Conservation (phyloP, 192 early-diverging fungal genomes). For the Umbelopsis sp. region DNA sequence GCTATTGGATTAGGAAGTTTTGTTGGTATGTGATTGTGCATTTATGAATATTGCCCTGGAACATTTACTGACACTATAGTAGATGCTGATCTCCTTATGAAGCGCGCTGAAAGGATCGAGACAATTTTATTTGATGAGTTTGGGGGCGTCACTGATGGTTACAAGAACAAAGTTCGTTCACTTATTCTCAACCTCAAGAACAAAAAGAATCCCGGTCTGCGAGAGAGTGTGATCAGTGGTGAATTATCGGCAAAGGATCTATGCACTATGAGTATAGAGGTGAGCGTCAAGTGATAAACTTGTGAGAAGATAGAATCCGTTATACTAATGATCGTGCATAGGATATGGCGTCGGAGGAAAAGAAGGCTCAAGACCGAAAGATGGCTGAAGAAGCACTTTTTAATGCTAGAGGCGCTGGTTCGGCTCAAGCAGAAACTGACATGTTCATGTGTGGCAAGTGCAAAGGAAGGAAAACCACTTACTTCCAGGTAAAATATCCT, state of each 20-base stretch:
- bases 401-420: slow-evolving; percentile 75
- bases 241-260: slow-evolving; percentile 65
- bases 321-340: slow-evolving; percentile 30
- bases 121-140: slow-evolving; percentile 59
- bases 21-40: slow-evolving; percentile 45
- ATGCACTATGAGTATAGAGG: slow-evolving; percentile 74
- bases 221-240: slow-evolving; percentile 68
- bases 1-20: slow-evolving; percentile 62
- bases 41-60: slow-evolving; percentile 35
- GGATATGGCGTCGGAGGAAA: slow-evolving; percentile 94
- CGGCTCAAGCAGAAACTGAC: slow-evolving; percentile 82
- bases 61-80: background rate
- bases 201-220: slow-evolving; percentile 78
- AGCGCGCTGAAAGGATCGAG: slow-evolving; percentile 66
- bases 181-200: slow-evolving; percentile 77
- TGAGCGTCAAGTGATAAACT: slow-evolving; percentile 8
- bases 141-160: slow-evolving; percentile 52
- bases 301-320: background rate
- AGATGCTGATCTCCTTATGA: slow-evolving; percentile 57
- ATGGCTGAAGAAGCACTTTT: slow-evolving; percentile 76
- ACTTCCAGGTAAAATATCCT: slow-evolving; percentile 86
- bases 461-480: slow-evolving; percentile 81
- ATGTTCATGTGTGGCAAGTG: slow-evolving; percentile 96
- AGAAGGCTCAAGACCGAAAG: slow-evolving; percentile 67
- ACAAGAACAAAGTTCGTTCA: slow-evolving; percentile 77